Conservation (phyloP, 169 alveolate species). For the Cryptosporidium xiaoi region DNA sequence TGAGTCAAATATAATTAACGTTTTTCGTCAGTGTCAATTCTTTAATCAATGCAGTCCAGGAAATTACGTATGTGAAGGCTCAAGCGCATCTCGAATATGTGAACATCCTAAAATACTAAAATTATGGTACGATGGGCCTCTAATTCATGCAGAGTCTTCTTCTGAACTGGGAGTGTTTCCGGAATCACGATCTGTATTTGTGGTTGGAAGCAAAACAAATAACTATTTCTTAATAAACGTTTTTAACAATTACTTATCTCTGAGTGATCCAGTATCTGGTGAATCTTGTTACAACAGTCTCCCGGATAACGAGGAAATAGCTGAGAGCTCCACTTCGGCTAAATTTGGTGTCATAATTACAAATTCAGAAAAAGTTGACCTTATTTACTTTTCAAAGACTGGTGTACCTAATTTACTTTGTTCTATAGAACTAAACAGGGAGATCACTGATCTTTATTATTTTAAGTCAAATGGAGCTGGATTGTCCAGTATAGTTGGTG, state of each 20-base stretch:
- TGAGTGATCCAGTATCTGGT: slow-evolving; percentile 37
- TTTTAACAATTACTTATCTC: slow-evolving; percentile 41
- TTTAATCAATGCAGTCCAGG: slow-evolving; percentile 49
- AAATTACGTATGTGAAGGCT: slow-evolving; percentile 46
- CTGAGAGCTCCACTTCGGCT: neutral
- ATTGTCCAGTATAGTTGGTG: slow-evolving; percentile 29
- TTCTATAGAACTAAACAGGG: slow-evolving; percentile 4
- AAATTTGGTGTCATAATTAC: slow-evolving; percentile 29
- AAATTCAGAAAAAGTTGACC: slow-evolving; percentile 13
- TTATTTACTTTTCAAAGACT: neutral
- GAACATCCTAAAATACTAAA: slow-evolving; percentile 11
- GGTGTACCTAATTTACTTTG: slow-evolving; percentile 22
- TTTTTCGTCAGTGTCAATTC: slow-evolving; percentile 17
- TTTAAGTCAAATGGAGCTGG: slow-evolving; percentile 45
- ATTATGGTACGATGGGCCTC: slow-evolving; percentile 51
- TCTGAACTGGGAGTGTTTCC: slow-evolving; percentile 39
- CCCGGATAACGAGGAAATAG: neutral
- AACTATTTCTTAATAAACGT: slow-evolving; percentile 31
- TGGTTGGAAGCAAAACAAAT: slow-evolving; percentile 23
- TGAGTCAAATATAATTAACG: slow-evolving; percentile 12
- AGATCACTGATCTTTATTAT: slow-evolving; percentile 27
- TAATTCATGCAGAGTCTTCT: slow-evolving; percentile 8
- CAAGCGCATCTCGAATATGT: slow-evolving; percentile 52
- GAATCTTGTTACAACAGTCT: slow-evolving; percentile 42
- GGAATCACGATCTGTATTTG: slow-evolving; percentile 31